phyloP scores from a whole-genome alignment of 805 yeast species.

The Hanseniaspora clermontiae region DNA sequence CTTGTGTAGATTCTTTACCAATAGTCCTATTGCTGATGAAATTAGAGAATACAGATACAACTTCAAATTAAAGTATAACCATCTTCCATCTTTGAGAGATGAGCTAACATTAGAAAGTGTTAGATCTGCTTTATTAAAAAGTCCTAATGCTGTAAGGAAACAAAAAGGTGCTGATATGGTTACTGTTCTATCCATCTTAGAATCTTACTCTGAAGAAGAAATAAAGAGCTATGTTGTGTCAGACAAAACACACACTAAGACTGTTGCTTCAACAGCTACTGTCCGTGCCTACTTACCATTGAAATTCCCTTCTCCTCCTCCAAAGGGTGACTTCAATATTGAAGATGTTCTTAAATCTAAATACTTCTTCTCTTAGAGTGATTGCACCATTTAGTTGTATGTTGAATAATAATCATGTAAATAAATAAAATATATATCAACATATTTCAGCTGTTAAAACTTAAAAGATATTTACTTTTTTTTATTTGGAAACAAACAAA shows the following conservation, averaged over 20 bases:
- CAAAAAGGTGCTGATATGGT: slow-evolving; percentile 41
- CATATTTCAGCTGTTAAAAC: no score
- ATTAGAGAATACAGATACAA: slow-evolving; percentile 40
- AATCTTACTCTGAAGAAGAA: slow-evolving; percentile 21
- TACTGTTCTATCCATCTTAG: slow-evolving; percentile 56
- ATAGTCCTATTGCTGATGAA: slow-evolving; percentile 38
- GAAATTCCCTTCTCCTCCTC: slow-evolving; percentile 58
- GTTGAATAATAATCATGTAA: background rate
- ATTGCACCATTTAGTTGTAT: background rate
- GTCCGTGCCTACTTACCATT: slow-evolving; percentile 52
- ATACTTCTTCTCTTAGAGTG: slow-evolving; percentile 51
- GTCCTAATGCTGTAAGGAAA: slow-evolving; percentile 39
- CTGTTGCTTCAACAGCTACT: slow-evolving; percentile 16
- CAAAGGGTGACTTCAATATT: slow-evolving; percentile 76
- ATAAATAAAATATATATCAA: background rate
- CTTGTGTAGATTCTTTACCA: slow-evolving; percentile 41
- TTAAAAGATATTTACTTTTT: no score
- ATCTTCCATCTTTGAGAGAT: slow-evolving; percentile 51
- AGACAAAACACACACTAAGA: slow-evolving; percentile 18
- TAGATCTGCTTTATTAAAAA: slow-evolving; percentile 43
- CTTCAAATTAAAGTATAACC: slow-evolving; percentile 38
- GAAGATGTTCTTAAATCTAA: slow-evolving; percentile 53
- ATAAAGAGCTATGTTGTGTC: slow-evolving; percentile 12
- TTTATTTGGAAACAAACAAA: background rate
- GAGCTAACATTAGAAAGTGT: slow-evolving; percentile 60